These are phyloP conservation scores for Canavalia ensiformis DNA, from an alignment of 306 rosid species.

Conservation along the genomic window DNA sequence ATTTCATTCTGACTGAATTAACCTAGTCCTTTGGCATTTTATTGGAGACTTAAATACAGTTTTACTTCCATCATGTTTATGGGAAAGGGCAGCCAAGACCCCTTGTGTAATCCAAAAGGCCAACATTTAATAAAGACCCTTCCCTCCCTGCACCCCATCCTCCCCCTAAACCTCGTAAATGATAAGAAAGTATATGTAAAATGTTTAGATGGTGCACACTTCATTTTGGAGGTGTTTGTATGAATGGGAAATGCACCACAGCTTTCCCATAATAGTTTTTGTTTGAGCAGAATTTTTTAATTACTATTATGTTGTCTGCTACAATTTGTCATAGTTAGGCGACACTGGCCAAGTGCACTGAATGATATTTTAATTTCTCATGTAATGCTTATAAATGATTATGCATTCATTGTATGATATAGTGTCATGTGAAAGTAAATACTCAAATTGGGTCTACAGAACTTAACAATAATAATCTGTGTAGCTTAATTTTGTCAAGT, in stretches of 20 bases:
- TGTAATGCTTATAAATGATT: constrained; percentile 7
- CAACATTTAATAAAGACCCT: not conserved
- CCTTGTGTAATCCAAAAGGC: not conserved
- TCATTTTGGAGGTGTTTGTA: constrained; percentile 24
- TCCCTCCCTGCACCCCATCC: not conserved
- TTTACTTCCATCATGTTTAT: constrained; percentile 14
- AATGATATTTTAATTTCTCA: constrained; percentile 28
- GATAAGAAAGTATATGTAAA: not conserved
- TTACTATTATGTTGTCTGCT: not conserved
- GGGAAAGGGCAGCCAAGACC: not conserved
- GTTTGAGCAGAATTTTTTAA: not conserved
- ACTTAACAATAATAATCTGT: constrained; percentile 12
- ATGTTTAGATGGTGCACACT: constrained; percentile 19
- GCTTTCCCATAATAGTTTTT: not conserved
- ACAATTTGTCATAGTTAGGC: constrained; percentile 18
- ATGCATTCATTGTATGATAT: constrained; percentile 1
- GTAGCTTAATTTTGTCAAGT: constrained; percentile 11
- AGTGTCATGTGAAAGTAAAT: not conserved
- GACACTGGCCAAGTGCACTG: not conserved
- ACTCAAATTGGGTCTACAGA: not conserved
- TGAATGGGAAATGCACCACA: not conserved
- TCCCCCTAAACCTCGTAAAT: constrained; percentile 11
- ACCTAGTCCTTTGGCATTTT: not conserved
- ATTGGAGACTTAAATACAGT: not conserved
- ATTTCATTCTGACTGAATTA: constrained; percentile 26